Evolutionary conservation across 768 basidiomycete genomes (phyloP).

Genomic region (Boletus insuetus): DNA sequence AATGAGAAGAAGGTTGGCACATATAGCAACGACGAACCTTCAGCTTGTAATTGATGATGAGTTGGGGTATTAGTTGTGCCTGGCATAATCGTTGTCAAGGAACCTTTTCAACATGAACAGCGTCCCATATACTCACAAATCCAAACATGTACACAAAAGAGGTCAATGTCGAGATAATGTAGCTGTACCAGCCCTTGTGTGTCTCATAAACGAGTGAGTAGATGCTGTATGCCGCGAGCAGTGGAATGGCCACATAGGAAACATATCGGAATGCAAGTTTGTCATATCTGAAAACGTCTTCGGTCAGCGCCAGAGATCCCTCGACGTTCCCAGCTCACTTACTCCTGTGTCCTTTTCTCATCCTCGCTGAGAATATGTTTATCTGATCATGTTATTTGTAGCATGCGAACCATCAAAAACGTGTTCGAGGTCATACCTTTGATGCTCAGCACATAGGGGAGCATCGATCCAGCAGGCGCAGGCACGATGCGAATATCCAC

Average conservation of each 20-base stretch:
- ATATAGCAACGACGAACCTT: conserved; percentile 52
- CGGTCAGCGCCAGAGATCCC: conserved; percentile 15
- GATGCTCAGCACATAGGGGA: conserved; percentile 82
- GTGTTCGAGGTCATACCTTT: conserved; percentile 53
- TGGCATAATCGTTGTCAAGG: conserved; percentile 31
- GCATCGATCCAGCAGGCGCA: conserved; percentile 55
- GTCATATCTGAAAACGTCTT: conserved; percentile 61
- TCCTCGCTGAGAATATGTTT: conserved; percentile 96
- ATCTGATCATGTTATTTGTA: conserved; percentile 43
- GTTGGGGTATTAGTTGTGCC: conserved; percentile 83
- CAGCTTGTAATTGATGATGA: conserved; percentile 97
- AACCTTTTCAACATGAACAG: background rate
- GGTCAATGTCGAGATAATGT: conserved; percentile 88
- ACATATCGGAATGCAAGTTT: conserved; percentile 93
- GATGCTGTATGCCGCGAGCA: conserved; percentile 70
- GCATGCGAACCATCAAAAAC: conserved; percentile 9
- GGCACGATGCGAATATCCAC: conserved; percentile 77
- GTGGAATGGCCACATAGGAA: conserved; percentile 82
- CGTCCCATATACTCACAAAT: conserved; percentile 64
- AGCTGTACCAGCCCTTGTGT: conserved; percentile 95
- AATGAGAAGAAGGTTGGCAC: conserved; percentile 8
- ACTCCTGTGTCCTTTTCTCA: conserved; percentile 98
- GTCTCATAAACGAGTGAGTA: conserved; percentile 82
- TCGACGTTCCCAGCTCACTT: conserved; percentile 32
- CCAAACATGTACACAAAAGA: conserved; percentile 97